Evolutionary conservation across 352 stramenopile species (phyloP).

Genomic region (Phytophthora boehmeriae): DNA sequence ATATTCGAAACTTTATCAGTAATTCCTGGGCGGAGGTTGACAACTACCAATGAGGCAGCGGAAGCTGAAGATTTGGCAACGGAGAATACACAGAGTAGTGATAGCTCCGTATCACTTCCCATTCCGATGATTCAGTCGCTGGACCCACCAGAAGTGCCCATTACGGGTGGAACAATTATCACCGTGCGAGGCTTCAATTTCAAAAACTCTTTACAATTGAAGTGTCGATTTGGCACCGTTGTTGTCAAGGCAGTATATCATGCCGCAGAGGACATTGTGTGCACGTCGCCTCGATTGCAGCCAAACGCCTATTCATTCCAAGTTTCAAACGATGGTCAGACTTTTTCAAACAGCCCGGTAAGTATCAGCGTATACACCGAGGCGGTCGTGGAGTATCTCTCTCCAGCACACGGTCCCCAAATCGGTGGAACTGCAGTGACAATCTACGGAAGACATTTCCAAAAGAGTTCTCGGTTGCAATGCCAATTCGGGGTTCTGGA

Average conservation of each 20-base stretch:
- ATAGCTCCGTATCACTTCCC: not conserved
- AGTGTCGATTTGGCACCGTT: conserved; percentile 84
- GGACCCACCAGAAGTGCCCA: conserved; percentile 17
- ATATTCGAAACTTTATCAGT: too few species aligned
- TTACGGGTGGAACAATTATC: conserved; percentile 63
- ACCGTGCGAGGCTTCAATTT: conserved; percentile 84
- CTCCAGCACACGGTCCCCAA: conserved; percentile 71
- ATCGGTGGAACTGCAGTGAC: conserved; percentile 83
- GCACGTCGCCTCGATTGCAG: conserved; percentile 55
- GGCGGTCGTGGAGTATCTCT: conserved; percentile 68
- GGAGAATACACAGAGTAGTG: not conserved
- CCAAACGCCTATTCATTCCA: conserved; percentile 72
- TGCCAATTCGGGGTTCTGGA: conserved; percentile 84
- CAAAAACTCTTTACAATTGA: conserved; percentile 63
- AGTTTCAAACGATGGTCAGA: conserved; percentile 76
- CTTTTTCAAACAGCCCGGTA: conserved; percentile 62
- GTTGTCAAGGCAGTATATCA: conserved; percentile 58
- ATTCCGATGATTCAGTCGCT: conserved; percentile 29
- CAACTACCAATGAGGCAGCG: too few species aligned
- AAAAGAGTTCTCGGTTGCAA: conserved; percentile 41
- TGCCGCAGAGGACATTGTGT: conserved; percentile 57
- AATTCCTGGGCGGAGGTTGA: too few species aligned
- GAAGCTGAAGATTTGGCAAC: too few species aligned
- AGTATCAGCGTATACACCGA: conserved; percentile 81
- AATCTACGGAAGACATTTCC: conserved; percentile 87